phyloP scores from a whole-genome alignment of 148 eudicot genomes.

The Heliamphora exappendiculata region DNA sequence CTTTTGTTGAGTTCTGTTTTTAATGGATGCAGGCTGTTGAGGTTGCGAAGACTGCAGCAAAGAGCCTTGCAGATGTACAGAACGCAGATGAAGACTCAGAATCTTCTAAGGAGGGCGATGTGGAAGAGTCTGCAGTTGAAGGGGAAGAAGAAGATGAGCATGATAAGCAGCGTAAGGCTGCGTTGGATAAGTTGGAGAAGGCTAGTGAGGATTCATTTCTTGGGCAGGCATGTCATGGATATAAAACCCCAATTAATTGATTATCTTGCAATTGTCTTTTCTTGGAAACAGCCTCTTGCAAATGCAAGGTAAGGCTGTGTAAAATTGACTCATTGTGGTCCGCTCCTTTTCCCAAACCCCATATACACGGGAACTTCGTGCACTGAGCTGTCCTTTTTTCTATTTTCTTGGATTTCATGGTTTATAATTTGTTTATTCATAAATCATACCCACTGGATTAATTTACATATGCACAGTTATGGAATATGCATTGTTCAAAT shows the following conservation, averaged over 20 bases:
- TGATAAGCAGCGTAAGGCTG: conserved; percentile 47
- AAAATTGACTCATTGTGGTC: no score
- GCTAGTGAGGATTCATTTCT: conserved; percentile 81
- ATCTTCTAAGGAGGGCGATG: conserved; percentile 44
- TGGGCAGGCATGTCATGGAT: conserved; percentile 64
- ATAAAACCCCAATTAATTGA: background rate
- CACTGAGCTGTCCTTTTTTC: no score
- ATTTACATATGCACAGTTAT: background rate
- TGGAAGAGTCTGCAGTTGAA: conserved; percentile 30
- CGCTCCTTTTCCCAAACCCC: no score
- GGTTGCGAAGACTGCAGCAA: conserved; percentile 77
- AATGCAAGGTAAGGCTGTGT: background rate
- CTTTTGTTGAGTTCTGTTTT: conserved; percentile 5
- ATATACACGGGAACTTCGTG: no score
- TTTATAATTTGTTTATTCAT: no score
- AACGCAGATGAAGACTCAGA: conserved; percentile 48
- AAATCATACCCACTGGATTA: background rate
- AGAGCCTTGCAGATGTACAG: conserved; percentile 61
- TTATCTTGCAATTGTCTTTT: background rate
- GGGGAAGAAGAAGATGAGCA: conserved; percentile 50
- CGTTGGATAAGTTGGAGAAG: conserved; percentile 71
- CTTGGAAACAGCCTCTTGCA: background rate
- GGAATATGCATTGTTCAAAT: background rate
- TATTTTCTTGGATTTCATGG: no score
- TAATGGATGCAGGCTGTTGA: conserved; percentile 65